phyloP scores from a whole-genome alignment of 2,329 filamentous ascomycete genomes.

The Diaporthe sp. region DNA sequence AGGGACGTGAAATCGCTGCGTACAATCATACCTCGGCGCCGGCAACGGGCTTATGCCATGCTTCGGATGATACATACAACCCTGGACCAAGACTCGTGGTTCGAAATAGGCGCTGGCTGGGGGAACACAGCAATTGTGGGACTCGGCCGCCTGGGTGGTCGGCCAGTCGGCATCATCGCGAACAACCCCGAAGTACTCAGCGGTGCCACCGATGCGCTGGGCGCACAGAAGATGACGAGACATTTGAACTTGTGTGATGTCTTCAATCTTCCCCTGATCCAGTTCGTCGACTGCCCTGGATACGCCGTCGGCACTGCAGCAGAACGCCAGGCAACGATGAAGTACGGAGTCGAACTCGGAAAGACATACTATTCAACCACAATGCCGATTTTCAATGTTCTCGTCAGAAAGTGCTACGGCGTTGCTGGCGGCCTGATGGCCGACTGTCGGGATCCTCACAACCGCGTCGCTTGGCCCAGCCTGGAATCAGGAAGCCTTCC shows the following conservation, averaged over 20 bases:
- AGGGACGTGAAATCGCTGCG: constrained; percentile 60
- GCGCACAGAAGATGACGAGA: constrained; percentile 69
- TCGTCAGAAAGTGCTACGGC: constrained; percentile 69
- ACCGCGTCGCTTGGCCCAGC: constrained; percentile 72
- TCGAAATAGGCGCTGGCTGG: constrained; percentile 73
- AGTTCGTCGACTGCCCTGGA: constrained; percentile 58
- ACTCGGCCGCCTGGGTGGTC: constrained; percentile 66
- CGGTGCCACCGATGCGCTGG: constrained; percentile 69
- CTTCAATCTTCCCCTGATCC: constrained; percentile 72
- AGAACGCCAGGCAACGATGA: constrained; percentile 72
- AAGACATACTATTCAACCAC: constrained; percentile 72
- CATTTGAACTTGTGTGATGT: constrained; percentile 73
- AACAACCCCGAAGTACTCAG: constrained; percentile 71
- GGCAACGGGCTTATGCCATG: constrained; percentile 70
- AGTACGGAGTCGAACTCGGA: constrained; percentile 70
- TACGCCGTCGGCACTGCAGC: constrained; percentile 69
- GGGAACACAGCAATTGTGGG: constrained; percentile 70
- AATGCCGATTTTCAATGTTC: constrained; percentile 71
- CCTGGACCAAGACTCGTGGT: constrained; percentile 66
- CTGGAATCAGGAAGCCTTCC: constrained; percentile 72
- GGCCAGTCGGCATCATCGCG: constrained; percentile 67
- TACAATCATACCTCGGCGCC: constrained; percentile 66
- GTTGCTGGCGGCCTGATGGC: constrained; percentile 74
- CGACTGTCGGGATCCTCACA: constrained; percentile 68
- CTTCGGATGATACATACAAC: constrained; percentile 66